Evolutionary conservation across 192 early-diverging fungal species (phyloP).

Genomic region (Entomortierella beljakovae): DNA sequence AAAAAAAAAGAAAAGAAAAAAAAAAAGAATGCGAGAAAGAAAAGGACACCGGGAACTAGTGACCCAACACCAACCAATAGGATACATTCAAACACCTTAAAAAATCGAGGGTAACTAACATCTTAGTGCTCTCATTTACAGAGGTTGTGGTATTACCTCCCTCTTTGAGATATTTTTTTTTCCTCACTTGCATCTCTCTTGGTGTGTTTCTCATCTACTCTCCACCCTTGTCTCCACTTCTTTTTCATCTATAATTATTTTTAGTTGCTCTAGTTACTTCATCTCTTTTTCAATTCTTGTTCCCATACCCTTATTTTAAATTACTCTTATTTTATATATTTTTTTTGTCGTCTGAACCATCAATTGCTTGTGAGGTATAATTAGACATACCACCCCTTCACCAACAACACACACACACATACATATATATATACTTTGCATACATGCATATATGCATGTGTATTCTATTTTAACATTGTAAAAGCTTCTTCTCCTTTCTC

Average conservation of each 20-base stretch:
- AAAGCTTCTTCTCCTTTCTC: not conserved
- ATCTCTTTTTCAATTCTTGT: conserved; percentile 4
- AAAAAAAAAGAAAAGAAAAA: not conserved
- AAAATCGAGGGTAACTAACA: not conserved
- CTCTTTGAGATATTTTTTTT: not conserved
- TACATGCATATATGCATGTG: not conserved
- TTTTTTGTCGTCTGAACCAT: not conserved
- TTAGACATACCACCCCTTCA: not conserved
- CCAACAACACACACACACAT: not conserved
- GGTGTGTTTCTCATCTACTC: conserved; percentile 6
- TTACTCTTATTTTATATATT: not conserved
- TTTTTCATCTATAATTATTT: conserved; percentile 6
- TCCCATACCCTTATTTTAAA: not conserved
- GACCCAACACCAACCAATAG: not conserved
- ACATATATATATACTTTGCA: not conserved
- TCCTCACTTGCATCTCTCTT: conserved; percentile 2
- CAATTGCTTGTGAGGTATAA: conserved; percentile 1
- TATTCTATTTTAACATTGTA: not conserved
- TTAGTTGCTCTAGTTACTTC: not conserved
- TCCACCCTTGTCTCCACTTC: not conserved
- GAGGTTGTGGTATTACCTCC: not conserved
- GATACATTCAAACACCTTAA: not conserved
- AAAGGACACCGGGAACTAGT: not conserved
- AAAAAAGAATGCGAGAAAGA: not conserved
- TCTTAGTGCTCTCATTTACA: conserved; percentile 1